Base-by-base conservation (phyloP, 176 grass and related monocot species). In the Leersia perrieri region DNA sequence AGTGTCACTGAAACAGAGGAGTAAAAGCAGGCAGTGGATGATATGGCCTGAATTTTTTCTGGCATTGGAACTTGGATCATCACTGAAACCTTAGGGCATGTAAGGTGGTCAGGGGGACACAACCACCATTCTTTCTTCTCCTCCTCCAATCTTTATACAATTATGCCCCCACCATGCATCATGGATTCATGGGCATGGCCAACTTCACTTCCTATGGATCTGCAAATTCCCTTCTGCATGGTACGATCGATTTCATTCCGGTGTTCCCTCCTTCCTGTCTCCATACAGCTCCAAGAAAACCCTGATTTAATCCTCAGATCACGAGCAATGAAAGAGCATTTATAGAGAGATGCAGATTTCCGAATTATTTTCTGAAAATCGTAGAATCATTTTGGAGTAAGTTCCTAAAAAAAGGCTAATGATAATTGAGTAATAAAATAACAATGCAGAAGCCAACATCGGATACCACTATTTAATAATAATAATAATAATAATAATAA, bases 391-490 rank as follows among this genome's bases (percentile, higher is more conserved):
- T 55, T 55, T 49, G 45, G 45, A 18, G 16, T 15, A 18, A 3
- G 5, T 51, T 51, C 20, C 45, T 0, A 16, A 4, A 5, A 26
- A 35, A 14, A 40, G 3, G 38, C 6, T 12, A 41, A 15, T 32
- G n/a, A 5, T 1, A 25, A 22, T 53, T 22, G 9, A 15, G 16
- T n/a, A 41, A n/a, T n/a, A n/a, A n/a, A 78, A 16, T 1, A 33
- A 9, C 7, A 2, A 51, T 32, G 3, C 31, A 49, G 14, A 11
- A 60, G 39, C 18, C 16, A 76, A 22, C 84, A 74, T 86, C 60
- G 84, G 84, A 86, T 86, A 33, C 76, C 76, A 14, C n/a, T 58
- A 23, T n/a, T n/a, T n/a, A n/a, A n/a, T n/a, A n/a, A n/a, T n/a
- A n/a, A n/a, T n/a, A n/a, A n/a, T n/a, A n/a, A n/a, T n/a, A n/a